Evolutionary conservation across 768 basidiomycete species (phyloP).

Genomic region (Russula ochroleuca): DNA sequence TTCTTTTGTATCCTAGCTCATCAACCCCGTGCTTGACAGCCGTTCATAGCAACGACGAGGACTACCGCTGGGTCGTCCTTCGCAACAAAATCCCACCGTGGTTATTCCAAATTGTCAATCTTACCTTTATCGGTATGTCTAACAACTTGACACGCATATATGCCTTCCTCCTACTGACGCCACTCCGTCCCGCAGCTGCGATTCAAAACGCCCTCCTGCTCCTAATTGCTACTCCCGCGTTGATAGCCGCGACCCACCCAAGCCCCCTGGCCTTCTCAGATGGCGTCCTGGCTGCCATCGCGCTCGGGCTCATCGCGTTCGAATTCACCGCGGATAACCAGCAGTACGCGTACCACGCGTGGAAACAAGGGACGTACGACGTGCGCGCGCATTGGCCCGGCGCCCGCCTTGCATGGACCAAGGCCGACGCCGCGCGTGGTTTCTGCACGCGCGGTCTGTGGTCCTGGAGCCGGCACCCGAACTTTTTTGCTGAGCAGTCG

Average conservation of each 20-base stretch:
- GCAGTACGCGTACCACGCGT: conserved; percentile 79
- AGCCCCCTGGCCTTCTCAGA: conserved; percentile 55
- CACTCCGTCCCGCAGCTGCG: conserved; percentile 40
- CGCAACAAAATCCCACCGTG: conserved; percentile 52
- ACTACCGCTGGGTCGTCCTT: conserved; percentile 87
- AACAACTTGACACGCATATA: not conserved
- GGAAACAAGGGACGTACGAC: conserved; percentile 49
- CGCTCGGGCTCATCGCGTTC: conserved; percentile 53
- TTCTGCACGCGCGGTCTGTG: conserved; percentile 84
- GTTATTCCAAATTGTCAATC: conserved; percentile 59
- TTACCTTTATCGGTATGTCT: conserved; percentile 63
- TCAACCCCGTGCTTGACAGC: not conserved
- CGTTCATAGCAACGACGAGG: conserved; percentile 63
- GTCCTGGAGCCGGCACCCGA: conserved; percentile 87
- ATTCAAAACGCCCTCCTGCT: conserved; percentile 82
- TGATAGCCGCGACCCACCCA: conserved; percentile 52
- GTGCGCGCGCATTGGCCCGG: conserved; percentile 50
- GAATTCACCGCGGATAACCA: conserved; percentile 92
- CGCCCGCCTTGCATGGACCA: conserved; percentile 61
- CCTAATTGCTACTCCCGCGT: conserved; percentile 58
- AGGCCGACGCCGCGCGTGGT: conserved; percentile 67
- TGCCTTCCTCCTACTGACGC: not conserved
- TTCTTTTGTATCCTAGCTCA: conserved; percentile 1
- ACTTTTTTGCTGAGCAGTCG: conserved; percentile 84
- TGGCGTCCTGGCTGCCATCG: conserved; percentile 52